A percentile compares a stretch with the other conserved stretches of the same genome.
Evolutionary conservation across 2,329 filamentous ascomycete genomes (phyloP).

Genomic region (Calonectria pseudoreteaudii): DNA sequence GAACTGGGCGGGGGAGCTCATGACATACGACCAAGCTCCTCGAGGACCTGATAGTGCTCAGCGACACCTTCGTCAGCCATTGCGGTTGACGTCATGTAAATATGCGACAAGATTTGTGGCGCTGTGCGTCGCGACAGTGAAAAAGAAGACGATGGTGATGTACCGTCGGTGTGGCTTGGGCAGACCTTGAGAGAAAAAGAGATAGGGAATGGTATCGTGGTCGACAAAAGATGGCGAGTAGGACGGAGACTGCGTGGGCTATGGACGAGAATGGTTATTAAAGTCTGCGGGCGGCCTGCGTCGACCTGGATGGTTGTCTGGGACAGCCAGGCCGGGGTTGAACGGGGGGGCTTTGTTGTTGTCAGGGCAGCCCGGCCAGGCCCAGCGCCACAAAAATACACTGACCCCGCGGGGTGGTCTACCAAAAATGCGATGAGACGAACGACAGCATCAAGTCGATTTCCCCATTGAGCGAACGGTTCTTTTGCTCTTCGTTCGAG

Average conservation of each 20-base stretch:
- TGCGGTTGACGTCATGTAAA: constrained; percentile 45
- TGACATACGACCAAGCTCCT: constrained; percentile 91
- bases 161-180: background rate
- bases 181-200: background rate
- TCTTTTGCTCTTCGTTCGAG: background rate
- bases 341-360: background rate
- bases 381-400: background rate
- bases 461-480: background rate
- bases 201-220: background rate
- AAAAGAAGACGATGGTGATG: constrained; percentile 19
- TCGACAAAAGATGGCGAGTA: background rate
- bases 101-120: constrained; percentile 20
- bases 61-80: constrained; percentile 78
- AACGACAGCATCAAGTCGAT: background rate
- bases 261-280: constrained; percentile 29
- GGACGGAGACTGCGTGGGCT: background rate
- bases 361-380: background rate
- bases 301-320: constrained; percentile 46
- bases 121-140: constrained; percentile 14
- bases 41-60: constrained; percentile 91
- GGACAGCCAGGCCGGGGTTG: constrained; percentile 42
- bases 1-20: background rate
- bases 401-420: background rate
- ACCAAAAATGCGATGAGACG: background rate
- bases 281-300: constrained; percentile 27